Percentiles rank a stretch among this genome's conserved stretches.
Conservation (phyloP, 345 rosid genomes). For the Eucalyptus curtisii region DNA sequence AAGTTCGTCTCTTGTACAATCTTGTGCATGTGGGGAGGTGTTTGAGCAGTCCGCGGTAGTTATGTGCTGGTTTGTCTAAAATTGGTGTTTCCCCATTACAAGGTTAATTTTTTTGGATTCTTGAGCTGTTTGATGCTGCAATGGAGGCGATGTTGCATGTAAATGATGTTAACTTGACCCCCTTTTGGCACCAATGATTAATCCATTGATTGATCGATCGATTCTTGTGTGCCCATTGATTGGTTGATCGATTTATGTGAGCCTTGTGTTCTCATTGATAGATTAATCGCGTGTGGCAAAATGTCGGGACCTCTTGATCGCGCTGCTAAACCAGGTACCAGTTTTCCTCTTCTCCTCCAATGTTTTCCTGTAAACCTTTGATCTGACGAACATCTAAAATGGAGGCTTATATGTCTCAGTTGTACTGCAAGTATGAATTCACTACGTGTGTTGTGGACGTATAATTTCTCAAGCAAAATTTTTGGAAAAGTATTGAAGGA, state of each 20-base stretch:
- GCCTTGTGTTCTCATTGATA: not conserved
- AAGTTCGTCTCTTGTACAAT: not conserved
- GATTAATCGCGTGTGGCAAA: not conserved
- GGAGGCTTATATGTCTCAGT: not conserved
- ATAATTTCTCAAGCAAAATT: not conserved
- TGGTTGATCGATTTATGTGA: not conserved
- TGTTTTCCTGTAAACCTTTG: not conserved
- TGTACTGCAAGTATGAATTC: not conserved
- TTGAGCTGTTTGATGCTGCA: not conserved
- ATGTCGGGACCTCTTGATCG: not conserved
- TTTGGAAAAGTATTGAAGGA: not conserved
- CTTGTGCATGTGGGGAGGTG: not conserved
- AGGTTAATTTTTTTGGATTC: not conserved
- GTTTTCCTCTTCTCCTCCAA: not conserved
- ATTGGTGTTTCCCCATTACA: not conserved
- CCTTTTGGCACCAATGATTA: not conserved
- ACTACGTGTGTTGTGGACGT: not conserved
- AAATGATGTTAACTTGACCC: not conserved
- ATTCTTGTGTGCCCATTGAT: not conserved
- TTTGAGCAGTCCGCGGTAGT: not conserved
- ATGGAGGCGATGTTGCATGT: not conserved
- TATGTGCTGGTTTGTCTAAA: not conserved
- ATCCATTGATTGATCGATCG: not conserved
- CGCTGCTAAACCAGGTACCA: not conserved
- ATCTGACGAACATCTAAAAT: not conserved